Conservation (phyloP, 371 early-diverging fungal species). For the Lichtheimia corymbifera region DNA sequence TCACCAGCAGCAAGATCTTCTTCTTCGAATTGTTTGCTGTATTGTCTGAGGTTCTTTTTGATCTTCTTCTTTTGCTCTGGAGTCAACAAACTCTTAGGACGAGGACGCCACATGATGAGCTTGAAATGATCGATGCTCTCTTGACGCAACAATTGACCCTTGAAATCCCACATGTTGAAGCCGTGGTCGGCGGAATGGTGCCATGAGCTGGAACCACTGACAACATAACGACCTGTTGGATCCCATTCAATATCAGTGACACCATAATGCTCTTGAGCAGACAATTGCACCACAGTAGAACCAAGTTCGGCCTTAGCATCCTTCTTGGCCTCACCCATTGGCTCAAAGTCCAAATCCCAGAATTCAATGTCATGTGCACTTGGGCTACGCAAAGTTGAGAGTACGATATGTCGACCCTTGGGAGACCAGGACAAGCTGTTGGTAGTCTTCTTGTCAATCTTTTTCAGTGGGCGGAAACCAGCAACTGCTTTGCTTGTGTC, state of each 20-base stretch:
- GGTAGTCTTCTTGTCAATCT: slow-evolving; percentile 73
- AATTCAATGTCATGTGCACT: slow-evolving; percentile 88
- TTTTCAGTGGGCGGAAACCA: slow-evolving; percentile 69
- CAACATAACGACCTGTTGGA: slow-evolving; percentile 94
- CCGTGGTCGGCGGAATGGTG: slow-evolving; percentile 83
- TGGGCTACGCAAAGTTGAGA: slow-evolving; percentile 85
- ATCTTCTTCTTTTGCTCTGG: slow-evolving; percentile 84
- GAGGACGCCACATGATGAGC: slow-evolving; percentile 95
- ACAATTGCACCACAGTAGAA: slow-evolving; percentile 55
- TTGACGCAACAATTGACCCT: slow-evolving; percentile 80
- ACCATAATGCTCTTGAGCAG: slow-evolving; percentile 90
- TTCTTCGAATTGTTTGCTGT: slow-evolving; percentile 87
- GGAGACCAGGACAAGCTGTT: slow-evolving; percentile 95
- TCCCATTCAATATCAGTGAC: slow-evolving; percentile 97
- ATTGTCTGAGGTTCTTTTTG: slow-evolving; percentile 89
- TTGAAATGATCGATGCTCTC: slow-evolving; percentile 83
- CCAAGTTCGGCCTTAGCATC: slow-evolving; percentile 52
- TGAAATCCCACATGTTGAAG: slow-evolving; percentile 91
- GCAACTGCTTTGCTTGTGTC: slow-evolving; percentile 59
- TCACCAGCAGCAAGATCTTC: slow-evolving; percentile 77
- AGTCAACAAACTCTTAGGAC: slow-evolving; percentile 83
- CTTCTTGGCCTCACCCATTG: slow-evolving; percentile 51
- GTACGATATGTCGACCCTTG: slow-evolving; percentile 90
- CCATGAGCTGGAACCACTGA: slow-evolving; percentile 89
- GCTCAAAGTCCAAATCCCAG: slow-evolving; percentile 87